phyloP scores from a whole-genome alignment of 768 basidiomycete species.

The Agaricus subrufescens region DNA sequence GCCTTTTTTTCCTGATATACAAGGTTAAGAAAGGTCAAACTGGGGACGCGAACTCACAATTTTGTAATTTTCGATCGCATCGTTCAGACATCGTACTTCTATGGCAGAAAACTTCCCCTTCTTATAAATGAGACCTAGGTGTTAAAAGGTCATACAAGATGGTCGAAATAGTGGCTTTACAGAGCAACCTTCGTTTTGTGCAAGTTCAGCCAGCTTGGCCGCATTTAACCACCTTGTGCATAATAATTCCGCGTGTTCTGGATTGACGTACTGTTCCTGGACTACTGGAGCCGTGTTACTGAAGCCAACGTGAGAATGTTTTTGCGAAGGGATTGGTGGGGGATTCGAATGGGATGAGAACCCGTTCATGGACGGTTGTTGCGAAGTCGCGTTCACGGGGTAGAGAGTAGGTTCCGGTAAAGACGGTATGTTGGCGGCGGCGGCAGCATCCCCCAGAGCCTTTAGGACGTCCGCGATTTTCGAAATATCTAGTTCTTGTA shows the following conservation, averaged over 20 bases:
- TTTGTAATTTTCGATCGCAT: slow-evolving; percentile 62
- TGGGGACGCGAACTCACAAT: slow-evolving; percentile 33
- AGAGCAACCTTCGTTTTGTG: slow-evolving; percentile 55
- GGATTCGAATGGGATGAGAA: slow-evolving; percentile 35
- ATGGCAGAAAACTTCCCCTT: slow-evolving; percentile 84
- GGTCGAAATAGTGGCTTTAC: not conserved
- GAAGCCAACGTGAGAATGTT: not conserved
- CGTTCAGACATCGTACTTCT: slow-evolving; percentile 62
- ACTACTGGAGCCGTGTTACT: not conserved
- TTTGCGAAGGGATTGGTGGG: slow-evolving; percentile 18
- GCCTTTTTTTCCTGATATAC: slow-evolving; percentile 44
- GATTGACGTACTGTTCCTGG: slow-evolving; percentile 35
- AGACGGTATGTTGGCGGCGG: slow-evolving; percentile 33
- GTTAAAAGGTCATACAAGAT: not conserved
- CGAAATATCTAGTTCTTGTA: slow-evolving; percentile 70
- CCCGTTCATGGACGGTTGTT: slow-evolving; percentile 32
- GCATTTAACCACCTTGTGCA: slow-evolving; percentile 79
- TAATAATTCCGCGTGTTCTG: slow-evolving; percentile 63
- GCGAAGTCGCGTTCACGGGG: slow-evolving; percentile 18
- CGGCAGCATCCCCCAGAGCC: slow-evolving; percentile 55
- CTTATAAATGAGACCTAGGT: slow-evolving; percentile 74
- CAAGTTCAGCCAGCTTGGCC: slow-evolving; percentile 63
- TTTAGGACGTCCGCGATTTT: slow-evolving; percentile 67
- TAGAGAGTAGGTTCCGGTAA: slow-evolving; percentile 16
- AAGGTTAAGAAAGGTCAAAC: not conserved